Base-by-base conservation (phyloP, 192 early-diverging fungal species). In the Blastocladiella britannica region DNA sequence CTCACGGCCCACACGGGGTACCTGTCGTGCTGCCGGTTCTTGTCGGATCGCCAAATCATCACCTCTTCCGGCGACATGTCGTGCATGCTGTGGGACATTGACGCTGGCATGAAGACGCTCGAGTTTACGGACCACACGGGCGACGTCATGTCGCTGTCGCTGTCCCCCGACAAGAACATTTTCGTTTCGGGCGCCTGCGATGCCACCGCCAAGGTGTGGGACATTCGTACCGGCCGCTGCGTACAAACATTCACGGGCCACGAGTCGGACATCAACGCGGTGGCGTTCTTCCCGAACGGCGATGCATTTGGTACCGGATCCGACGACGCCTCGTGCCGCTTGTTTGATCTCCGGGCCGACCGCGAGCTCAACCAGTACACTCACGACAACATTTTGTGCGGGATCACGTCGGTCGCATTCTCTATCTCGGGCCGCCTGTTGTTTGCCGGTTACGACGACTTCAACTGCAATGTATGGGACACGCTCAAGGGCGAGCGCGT, bases 81-180 rank as follows among this genome's bases (percentile, higher is more conserved):
- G 58, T 95, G 92, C 70, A 96, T 99, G 86, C 81, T 99, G 29
- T 99, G 95, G 95, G 95, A 99, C 74, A 89, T 99, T 62, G 95
- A 97, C 71, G 91, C 95, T 1, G 95, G 95, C 47, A 80, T 94
- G 65, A 99, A 97, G 73, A 84, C 83, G 30, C 79, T 87, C 65
- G 92, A 97, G 68, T 99, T 97, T 63, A 91, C 75, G 62, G 95
- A 99, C 69, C 95, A 99, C 65, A 89, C 88, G 4, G 93, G 91
- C 52, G 95, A 99, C 67, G 95, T 99, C 51, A 97, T 99, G 95
- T 89, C 86, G 58, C 76, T 98, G 58, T 93, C 91, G 25, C 70
- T 96, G 62, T 78, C 82, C 27, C 87, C 91, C 7, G 89, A 88
- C 73, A 91, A 90, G 64, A 89, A 84, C 71, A 80, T 96, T 51